These are phyloP conservation scores for Teratosphaeria epicoccoides DNA, from an alignment of 2,329 filamentous ascomycete species.

Conservation along the genomic window DNA sequence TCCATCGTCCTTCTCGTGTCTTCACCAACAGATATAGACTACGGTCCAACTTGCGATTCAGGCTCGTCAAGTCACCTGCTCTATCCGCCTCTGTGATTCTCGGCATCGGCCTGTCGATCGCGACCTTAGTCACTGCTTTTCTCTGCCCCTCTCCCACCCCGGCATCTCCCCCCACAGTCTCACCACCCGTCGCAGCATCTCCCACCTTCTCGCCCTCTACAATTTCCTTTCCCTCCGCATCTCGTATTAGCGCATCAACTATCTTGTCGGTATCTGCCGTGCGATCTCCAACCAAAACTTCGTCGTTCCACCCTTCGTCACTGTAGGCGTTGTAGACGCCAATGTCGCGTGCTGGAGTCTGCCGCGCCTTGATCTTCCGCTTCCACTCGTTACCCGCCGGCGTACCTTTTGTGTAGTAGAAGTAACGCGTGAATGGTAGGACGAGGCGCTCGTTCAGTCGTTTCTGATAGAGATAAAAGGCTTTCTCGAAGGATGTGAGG, in stretches of 20 bases:
- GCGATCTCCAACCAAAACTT: conserved; percentile 64
- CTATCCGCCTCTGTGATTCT: conserved; percentile 69
- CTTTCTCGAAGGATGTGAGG: conserved; percentile 77
- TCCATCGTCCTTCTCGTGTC: conserved; percentile 61
- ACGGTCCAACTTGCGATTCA: conserved; percentile 68
- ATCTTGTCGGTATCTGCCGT: conserved; percentile 55
- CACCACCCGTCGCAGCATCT: conserved; percentile 31
- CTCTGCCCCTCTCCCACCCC: conserved; percentile 16
- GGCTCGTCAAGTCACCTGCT: conserved; percentile 60
- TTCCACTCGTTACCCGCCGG: conserved; percentile 81
- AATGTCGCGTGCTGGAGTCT: conserved; percentile 71
- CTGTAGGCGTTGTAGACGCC: conserved; percentile 70
- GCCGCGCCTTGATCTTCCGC: conserved; percentile 66
- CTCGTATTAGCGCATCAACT: conserved; percentile 59
- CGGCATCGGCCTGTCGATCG: conserved; percentile 57
- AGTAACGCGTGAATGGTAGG: conserved; percentile 76
- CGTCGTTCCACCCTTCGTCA: conserved; percentile 79
- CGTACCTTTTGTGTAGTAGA: conserved; percentile 91
- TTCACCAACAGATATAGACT: conserved; percentile 85
- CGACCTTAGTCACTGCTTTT: conserved; percentile 15
- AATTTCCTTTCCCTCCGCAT: conserved; percentile 51
- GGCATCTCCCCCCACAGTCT: conserved; percentile 33
- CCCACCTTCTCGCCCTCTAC: conserved; percentile 41
- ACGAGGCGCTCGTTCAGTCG: conserved; percentile 87
- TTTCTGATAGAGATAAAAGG: conserved; percentile 95